Evolutionary conservation across 805 yeast genomes (phyloP), one percentile per base, ranked within the genome.

Genomic region (Kodamaea neixiangensis): DNA sequence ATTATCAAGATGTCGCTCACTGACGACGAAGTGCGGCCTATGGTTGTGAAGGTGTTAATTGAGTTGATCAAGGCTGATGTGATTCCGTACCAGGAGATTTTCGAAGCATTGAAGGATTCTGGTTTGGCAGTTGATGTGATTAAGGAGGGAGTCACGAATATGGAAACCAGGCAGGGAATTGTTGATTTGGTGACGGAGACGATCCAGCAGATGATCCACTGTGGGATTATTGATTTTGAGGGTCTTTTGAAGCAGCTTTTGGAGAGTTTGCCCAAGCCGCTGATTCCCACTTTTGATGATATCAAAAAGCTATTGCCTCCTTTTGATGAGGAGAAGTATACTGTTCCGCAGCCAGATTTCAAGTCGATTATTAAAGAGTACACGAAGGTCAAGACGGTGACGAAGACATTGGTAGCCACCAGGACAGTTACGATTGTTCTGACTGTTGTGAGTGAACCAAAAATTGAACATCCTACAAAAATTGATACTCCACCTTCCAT

Each of bases 61-160:
- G 60, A 64, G 18, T 55, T 68, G 31, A 42, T 69, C 18, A 53
- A 60, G 38, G 64, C 66, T 1, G 64, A 60, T 20, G 72, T 62
- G 7, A 67, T 68, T 53, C 72, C 73, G 1, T 68, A 61, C 54
- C 58, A 60, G 46, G 71, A 67, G 19, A 58, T 68, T 3, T 68
- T 68, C 47, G 53, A 20, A 3, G 72, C 73, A 7, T 55, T 68
- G 46, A 62, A 54, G 50, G 61, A 60, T 6, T 61, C 68, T 43
- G 72, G 70, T 3, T 58, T 69, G 47, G 72, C 68, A 13, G 42
- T 58, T 20, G 70, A 67, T 33, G 63, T 68, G 20, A 52, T 65
- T 29, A 51, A 55, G 44, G 58, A 61, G 48, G 47, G 63, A 6
- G 52, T 69, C 10, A 62, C 69, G 3, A 69, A 69, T 49, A 59